phyloP scores from a whole-genome alignment of 106 monocot species.

The Apostasia shenzhenica region DNA sequence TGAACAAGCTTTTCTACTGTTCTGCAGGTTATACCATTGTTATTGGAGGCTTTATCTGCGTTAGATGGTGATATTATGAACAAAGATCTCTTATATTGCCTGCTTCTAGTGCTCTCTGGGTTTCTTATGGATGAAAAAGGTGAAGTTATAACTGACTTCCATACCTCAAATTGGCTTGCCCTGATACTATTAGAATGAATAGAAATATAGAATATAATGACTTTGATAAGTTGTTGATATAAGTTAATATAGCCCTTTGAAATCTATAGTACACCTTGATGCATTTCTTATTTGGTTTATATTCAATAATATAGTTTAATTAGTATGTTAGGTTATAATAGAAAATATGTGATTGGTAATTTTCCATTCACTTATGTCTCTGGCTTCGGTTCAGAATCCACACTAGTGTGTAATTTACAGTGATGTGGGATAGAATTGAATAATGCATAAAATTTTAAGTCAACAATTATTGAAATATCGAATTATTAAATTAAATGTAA shows the following conservation, averaged over 20 bases:
- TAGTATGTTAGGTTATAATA: no score
- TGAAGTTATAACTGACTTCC: slow-evolving; percentile 16
- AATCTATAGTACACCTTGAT: no score
- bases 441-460: no score
- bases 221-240: background rate
- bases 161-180: background rate
- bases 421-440: no score
- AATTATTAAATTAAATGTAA: no score
- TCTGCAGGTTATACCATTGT: slow-evolving; percentile 62
- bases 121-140: slow-evolving; percentile 78
- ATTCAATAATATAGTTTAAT: no score
- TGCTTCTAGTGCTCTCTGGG: slow-evolving; percentile 74
- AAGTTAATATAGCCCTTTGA: background rate
- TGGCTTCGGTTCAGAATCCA: no score
- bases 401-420: no score
- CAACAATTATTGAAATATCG: no score
- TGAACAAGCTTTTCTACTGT: slow-evolving; percentile 6
- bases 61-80: slow-evolving; percentile 36
- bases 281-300: no score
- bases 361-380: no score
- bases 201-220: background rate
- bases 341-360: no score
- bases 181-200: background rate
- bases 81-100: slow-evolving; percentile 72
- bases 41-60: slow-evolving; percentile 54